Percentiles rank a stretch among this genome's conserved stretches.
Conservation (phyloP, 371 early-diverging fungal species). For the Syncephalastrum racemosum region DNA sequence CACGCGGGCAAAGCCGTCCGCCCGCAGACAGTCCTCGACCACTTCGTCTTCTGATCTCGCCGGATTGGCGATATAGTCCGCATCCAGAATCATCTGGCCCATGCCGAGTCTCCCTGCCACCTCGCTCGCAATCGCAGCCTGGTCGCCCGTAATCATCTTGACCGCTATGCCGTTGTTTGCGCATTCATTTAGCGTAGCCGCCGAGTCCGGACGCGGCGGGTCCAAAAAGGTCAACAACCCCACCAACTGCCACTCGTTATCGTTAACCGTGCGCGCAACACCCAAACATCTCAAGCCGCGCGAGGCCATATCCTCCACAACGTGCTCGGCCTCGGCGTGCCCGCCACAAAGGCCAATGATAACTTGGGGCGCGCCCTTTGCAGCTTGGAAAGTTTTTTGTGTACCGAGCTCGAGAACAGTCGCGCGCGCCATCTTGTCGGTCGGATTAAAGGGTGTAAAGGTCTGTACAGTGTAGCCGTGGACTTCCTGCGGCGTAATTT, state of each 20-base stretch:
- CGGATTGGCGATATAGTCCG: constrained; percentile 67
- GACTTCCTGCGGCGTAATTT: constrained; percentile 61
- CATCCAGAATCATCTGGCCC: constrained; percentile 69
- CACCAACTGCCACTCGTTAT: constrained; percentile 58
- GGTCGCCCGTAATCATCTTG: constrained; percentile 88
- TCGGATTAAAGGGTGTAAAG: constrained; percentile 92
- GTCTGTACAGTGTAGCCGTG: constrained; percentile 85
- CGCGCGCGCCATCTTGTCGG: constrained; percentile 88
- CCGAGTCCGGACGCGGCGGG: constrained; percentile 78
- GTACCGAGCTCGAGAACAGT: constrained; percentile 69
- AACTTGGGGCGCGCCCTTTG: constrained; percentile 96
- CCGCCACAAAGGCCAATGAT: constrained; percentile 82
- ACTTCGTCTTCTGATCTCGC: constrained; percentile 50
- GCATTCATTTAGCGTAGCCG: constrained; percentile 68
- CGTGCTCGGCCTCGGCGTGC: constrained; percentile 71
- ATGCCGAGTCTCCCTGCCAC: constrained; percentile 74
- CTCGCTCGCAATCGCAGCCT: constrained; percentile 77
- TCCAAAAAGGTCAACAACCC: constrained; percentile 86
- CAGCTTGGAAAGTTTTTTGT: constrained; percentile 71
- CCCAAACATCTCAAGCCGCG: constrained; percentile 85
- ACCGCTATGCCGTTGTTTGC: constrained; percentile 63
- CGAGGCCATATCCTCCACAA: constrained; percentile 78
- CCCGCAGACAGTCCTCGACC: constrained; percentile 59
- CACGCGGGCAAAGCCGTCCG: constrained; percentile 84
- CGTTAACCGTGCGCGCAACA: constrained; percentile 79